Base-by-base conservation (phyloP, 257 asterid genomes). In the Solanum pinnatisectum region DNA sequence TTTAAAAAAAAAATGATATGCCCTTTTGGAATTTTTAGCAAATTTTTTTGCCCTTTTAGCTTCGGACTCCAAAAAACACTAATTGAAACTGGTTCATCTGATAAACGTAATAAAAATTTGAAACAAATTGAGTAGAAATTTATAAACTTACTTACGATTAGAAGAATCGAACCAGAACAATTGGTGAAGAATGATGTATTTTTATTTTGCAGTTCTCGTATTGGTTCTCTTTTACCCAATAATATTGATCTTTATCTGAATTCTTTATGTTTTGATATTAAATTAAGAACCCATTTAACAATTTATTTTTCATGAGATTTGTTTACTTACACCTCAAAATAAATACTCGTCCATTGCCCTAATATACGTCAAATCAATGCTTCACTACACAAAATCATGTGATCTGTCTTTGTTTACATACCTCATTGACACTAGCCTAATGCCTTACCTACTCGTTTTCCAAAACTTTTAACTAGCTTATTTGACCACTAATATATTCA, bases 331-430 rank as follows among this genome's bases (percentile, higher is more conserved):
- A 1, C 4, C 25, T 20, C 65, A 20, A 56, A 56, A 56, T 6
- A 56, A 6, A 56, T 3, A 56, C 11, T 20, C n/a, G 2, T 3
- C 0, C 5, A 8, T 18, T 20, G 0, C 1, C 25, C 0, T 56
- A 7, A 56, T 49, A 56, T 20, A 56, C 2, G 1, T 56, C 4
- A 56, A 56, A 18, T 20, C n/a, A 20, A 56, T 20, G 2, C 8
- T 8, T 20, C 2, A 56, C 65, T 4, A 3, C 2, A 52, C 1
- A 52, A 52, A 52, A 52, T 0, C 10, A 6, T 16, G 1, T 6
- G n/a, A 52, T 52, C 9, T 16, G 9, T 52, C 3, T 1, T 52
- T 0, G 8, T 52, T 6, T 52, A 52, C 23, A 1, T 52, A 16
- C 63, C 9, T 15, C 63, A 52, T 18, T 52, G 8, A 0, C 23